Evolutionary conservation across 164 flowering plant genomes (phyloP).

Genomic region (Macadamia integrifolia): DNA sequence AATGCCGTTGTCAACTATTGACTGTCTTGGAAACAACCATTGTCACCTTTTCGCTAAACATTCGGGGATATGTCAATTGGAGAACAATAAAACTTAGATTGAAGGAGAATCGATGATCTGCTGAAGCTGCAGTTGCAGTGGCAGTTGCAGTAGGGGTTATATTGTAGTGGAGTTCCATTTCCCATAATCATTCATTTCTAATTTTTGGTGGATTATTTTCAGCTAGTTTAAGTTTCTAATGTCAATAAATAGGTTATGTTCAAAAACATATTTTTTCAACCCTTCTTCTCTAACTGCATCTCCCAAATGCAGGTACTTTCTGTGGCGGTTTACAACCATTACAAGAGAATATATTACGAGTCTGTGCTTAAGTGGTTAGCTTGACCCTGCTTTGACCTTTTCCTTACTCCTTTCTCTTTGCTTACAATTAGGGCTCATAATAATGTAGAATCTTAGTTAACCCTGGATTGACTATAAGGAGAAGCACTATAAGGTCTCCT

Average conservation of each 20-base stretch:
- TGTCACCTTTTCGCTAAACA: not conserved
- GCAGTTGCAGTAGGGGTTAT: too few species aligned
- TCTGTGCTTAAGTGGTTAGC: constrained; percentile 42
- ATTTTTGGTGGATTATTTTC: not conserved
- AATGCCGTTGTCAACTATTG: not conserved
- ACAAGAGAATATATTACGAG: constrained; percentile 73
- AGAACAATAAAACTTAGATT: not conserved
- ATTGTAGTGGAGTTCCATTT: too few species aligned
- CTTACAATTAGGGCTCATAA: not conserved
- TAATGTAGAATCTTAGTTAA: not conserved
- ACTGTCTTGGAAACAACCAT: not conserved
- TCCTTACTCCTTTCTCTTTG: not conserved
- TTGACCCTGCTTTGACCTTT: not conserved
- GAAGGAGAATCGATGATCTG: not conserved
- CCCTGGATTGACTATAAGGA: not conserved
- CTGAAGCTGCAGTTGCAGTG: too few species aligned
- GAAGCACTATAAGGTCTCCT: not conserved
- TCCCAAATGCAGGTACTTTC: constrained; percentile 68
- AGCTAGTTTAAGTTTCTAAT: too few species aligned
- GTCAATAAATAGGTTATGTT: too few species aligned
- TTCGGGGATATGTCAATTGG: too few species aligned
- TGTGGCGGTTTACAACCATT: constrained; percentile 97
- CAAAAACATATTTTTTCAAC: not conserved
- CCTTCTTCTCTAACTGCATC: constrained; percentile 2
- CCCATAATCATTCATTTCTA: too few species aligned